Base-by-base conservation (phyloP, 1,139 yeast species). In the Diutina scorzettiae region DNA sequence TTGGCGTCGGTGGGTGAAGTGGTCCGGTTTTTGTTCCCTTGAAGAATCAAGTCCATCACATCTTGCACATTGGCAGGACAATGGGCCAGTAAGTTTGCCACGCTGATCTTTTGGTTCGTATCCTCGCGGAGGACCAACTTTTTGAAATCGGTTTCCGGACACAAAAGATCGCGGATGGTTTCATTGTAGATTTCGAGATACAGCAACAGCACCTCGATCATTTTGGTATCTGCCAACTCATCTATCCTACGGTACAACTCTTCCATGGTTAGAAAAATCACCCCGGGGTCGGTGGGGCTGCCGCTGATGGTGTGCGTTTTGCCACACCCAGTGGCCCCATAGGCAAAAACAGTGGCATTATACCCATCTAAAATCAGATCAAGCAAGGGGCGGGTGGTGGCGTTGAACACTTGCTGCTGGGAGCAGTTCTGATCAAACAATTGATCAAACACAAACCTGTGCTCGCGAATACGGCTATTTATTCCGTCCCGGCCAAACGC, bases 301-400 rank as follows among this genome's bases (percentile, higher is more conserved):
- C 97, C 96, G 58, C 81, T 74, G 34, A 89, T 84, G 0, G 97
- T 89, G 56, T 82, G 87, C 0, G 97, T 87, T 56, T 89, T 89
- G n/a, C 98, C 98, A 58, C 97, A 91, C 0, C 98, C 98, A 0
- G 98, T 87, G 23, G 96, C 96, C 2, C 98, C 98, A 56, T 91
- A 91, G 1, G 98, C 97, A 64, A 91, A 91, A 0, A 89, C 87
- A 0, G 96, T 87, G 5, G 95, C 81, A 58, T 89, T 86, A 58
- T 67, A 85, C 0, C 96, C 96, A 49, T 83, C 94, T 40, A 89
- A 58, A 0, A 86, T 78, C 37, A 81, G 73, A 47, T 80, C 87
- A 7, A 89, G 62, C 40, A 86, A 62, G 0, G 95, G 91, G 42
- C 71, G 64, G 0, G 95, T 77, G 0, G 95, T 84, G 37, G 62